Evolutionary conservation across 495 filamentous ascomycete genomes (phyloP).

Genomic region (Aeminium ludgeri): DNA sequence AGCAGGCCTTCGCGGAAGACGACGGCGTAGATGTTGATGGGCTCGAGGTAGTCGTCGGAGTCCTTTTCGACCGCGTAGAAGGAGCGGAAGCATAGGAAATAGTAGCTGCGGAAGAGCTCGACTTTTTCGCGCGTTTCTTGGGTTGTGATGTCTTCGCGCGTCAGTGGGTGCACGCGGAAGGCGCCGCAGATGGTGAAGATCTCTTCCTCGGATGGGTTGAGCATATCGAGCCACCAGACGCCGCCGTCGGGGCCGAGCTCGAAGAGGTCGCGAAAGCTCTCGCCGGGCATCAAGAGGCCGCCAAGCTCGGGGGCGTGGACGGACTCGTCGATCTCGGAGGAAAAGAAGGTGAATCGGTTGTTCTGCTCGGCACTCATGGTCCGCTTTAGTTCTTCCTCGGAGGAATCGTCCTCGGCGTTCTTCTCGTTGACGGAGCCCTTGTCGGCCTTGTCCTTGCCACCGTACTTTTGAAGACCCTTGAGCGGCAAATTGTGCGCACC

Average conservation of each 20-base stretch:
- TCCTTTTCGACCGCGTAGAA: slow-evolving; percentile 69
- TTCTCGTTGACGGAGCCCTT: slow-evolving; percentile 5
- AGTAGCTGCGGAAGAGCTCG: slow-evolving; percentile 91
- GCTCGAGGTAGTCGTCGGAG: slow-evolving; percentile 64
- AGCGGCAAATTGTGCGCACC: slow-evolving; percentile 5
- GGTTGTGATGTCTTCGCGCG: slow-evolving; percentile 82
- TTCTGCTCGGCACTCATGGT: slow-evolving; percentile 3
- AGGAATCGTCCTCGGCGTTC: slow-evolving; percentile 1
- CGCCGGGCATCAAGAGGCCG: slow-evolving; percentile 71
- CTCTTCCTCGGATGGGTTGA: slow-evolving; percentile 79
- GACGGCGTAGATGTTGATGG: slow-evolving; percentile 88
- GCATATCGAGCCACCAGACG: slow-evolving; percentile 91
- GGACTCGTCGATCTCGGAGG: slow-evolving; percentile 76
- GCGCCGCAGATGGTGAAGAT: slow-evolving; percentile 74
- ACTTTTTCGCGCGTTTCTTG: slow-evolving; percentile 96
- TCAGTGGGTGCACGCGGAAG: slow-evolving; percentile 85
- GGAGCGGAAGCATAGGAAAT: slow-evolving; percentile 91
- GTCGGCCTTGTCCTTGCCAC: slow-evolving; percentile 19
- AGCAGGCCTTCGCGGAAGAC: slow-evolving; percentile 92
- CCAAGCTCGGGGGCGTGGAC: slow-evolving; percentile 80
- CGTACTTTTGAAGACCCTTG: slow-evolving; percentile 2
- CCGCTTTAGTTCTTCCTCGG: slow-evolving; percentile 17
- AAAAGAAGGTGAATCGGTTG: slow-evolving; percentile 80
- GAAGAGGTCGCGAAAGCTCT: slow-evolving; percentile 79
- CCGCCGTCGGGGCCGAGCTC: slow-evolving; percentile 57